A percentile compares a stretch with the other conserved stretches of the same genome.
These are phyloP conservation scores for Aechmea fasciata DNA, from an alignment of 176 grass and related monocot genomes.

Conservation along the genomic window DNA sequence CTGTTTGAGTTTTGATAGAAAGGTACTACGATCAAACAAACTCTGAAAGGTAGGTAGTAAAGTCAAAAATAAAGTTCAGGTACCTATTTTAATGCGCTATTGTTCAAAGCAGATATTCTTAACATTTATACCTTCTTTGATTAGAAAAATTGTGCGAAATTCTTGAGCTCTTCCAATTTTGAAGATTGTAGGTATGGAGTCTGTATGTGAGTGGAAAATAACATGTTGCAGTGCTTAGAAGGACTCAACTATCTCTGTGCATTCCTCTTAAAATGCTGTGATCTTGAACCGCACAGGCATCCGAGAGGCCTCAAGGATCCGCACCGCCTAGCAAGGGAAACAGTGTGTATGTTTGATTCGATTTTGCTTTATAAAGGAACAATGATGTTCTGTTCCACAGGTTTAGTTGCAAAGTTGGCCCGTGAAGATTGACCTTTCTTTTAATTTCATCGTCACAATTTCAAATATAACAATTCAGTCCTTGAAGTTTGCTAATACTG, in stretches of 20 bases:
- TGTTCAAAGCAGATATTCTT: too few relatives aligned
- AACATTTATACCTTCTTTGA: too few relatives aligned
- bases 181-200: conserved; percentile 27
- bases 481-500: too few relatives aligned
- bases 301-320: conserved; percentile 57
- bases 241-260: conserved; percentile 36
- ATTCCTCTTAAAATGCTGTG: conserved; percentile 52
- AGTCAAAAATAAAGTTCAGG: too few relatives aligned
- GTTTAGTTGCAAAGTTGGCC: neutral
- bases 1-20: too few relatives aligned
- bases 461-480: too few relatives aligned
- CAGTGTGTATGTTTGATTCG: conserved; percentile 54
- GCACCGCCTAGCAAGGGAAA: conserved; percentile 59
- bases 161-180: too few relatives aligned
- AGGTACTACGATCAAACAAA: too few relatives aligned
- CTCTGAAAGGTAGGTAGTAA: too few relatives aligned
- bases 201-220: conserved; percentile 22
- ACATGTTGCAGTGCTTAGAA: conserved; percentile 53
- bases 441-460: neutral
- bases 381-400: neutral
- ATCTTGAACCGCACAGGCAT: conserved; percentile 50
- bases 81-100: too few relatives aligned
- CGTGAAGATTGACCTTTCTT: neutral
- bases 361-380: neutral
- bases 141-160: too few relatives aligned